Conservation (phyloP, 1,139 yeast species). For the Candida neerlandica region DNA sequence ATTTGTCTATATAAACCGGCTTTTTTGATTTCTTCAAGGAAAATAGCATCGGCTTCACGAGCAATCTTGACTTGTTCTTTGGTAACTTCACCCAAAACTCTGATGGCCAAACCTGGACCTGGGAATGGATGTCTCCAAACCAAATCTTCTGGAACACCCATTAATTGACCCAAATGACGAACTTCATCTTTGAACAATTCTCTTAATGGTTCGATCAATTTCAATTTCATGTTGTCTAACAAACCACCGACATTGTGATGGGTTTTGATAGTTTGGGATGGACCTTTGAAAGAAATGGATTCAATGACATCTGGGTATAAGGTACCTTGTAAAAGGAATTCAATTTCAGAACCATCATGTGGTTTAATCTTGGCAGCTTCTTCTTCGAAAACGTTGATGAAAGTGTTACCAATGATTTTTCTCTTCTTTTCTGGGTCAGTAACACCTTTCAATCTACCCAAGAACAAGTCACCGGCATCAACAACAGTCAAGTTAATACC, state of each 20-base stretch:
- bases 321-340: conserved; percentile 94
- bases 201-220: conserved; percentile 96
- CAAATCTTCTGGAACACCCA: conserved; percentile 94
- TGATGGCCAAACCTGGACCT: conserved; percentile 99
- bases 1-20: conserved; percentile 93
- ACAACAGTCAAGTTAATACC: conserved; percentile 94
- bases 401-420: conserved; percentile 97
- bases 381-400: conserved; percentile 94
- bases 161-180: conserved; percentile 88
- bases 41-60: conserved; percentile 93
- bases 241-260: conserved; percentile 99
- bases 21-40: conserved; percentile 90
- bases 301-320: conserved; percentile 98
- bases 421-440: conserved; percentile 99
- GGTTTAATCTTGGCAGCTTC: conserved; percentile 94
- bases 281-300: conserved; percentile 98
- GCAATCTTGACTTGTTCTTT: conserved; percentile 92
- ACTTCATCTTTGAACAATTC: conserved; percentile 99
- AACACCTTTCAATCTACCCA: conserved; percentile 84
- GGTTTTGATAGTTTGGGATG: conserved; percentile 96
- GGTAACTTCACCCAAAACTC: conserved; percentile 96
- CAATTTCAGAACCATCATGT: conserved; percentile 85
- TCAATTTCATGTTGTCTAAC: conserved; percentile 95
- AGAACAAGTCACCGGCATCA: conserved; percentile 90
- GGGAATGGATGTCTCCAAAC: conserved; percentile 99